Percentiles rank a stretch among this genome's conserved stretches.
Conservation (phyloP, 768 basidiomycete genomes). For the Bullera alba region DNA sequence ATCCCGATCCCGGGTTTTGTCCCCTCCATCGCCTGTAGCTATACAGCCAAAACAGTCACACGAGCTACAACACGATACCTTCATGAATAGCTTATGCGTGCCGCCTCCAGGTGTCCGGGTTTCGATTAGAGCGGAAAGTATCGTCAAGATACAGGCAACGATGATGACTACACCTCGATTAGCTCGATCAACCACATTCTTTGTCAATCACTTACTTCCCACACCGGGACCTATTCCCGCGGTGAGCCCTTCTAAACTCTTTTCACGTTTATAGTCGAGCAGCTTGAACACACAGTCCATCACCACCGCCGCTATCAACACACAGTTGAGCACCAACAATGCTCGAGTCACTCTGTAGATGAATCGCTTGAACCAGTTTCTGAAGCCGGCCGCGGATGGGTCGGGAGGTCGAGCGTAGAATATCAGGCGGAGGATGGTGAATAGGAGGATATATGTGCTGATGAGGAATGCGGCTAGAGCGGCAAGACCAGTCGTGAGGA, state of each 20-base stretch:
- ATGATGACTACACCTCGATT: neutral
- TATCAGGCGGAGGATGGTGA: conserved; percentile 2
- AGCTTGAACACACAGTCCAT: conserved; percentile 5
- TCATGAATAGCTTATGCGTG: neutral
- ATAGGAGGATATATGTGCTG: conserved; percentile 1
- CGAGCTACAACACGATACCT: too few relatives aligned
- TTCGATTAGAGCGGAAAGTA: neutral
- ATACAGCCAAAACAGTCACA: too few relatives aligned
- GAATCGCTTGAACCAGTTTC: conserved; percentile 8
- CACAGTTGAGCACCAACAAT: neutral
- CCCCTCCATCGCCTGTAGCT: too few relatives aligned
- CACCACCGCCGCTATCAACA: conserved; percentile 5
- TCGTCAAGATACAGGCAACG: neutral
- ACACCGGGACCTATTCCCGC: neutral
- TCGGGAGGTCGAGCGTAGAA: neutral
- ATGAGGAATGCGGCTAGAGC: conserved; percentile 8
- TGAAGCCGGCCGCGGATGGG: neutral
- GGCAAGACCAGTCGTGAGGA: conserved; percentile 7
- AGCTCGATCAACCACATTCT: neutral
- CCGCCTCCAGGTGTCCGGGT: neutral
- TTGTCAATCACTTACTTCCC: neutral
- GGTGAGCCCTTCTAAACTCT: neutral
- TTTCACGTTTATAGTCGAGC: neutral
- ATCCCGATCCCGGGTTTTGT: too few relatives aligned
- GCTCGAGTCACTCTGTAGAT: conserved; percentile 1